Percentiles rank a stretch among this genome's conserved stretches.
phyloP scores from a whole-genome alignment of 441 rosid genomes.

The Gossypium trilobum region DNA sequence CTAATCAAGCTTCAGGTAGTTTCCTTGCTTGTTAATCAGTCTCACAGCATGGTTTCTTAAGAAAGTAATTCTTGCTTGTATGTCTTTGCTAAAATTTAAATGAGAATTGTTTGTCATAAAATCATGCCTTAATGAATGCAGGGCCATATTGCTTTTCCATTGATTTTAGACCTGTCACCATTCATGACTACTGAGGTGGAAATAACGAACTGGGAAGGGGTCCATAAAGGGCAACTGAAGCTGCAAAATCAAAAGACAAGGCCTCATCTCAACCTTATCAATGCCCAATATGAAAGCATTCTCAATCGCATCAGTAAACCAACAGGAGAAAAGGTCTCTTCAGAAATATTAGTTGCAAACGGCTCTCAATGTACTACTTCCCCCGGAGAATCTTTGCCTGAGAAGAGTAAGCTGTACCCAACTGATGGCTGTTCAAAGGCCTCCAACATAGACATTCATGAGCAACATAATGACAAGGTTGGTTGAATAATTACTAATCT shows the following conservation, averaged over 20 bases:
- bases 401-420: constrained; percentile 18
- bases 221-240: constrained; percentile 19
- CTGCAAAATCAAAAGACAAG: constrained; percentile 27
- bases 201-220: constrained; percentile 25
- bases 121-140: constrained; percentile 23
- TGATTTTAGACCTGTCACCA: constrained; percentile 51
- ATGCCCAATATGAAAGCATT: constrained; percentile 20
- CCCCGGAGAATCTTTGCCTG: constrained; percentile 10
- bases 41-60: not conserved
- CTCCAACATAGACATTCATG: constrained; percentile 4
- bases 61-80: constrained; percentile 5
- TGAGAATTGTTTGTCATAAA: constrained; percentile 9
- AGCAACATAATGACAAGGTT: constrained; percentile 33
- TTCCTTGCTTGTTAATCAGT: constrained; percentile 5
- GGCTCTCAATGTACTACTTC: constrained; percentile 16
- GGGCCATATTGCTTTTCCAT: constrained; percentile 72
- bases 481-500: constrained; percentile 12
- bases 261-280: constrained; percentile 19
- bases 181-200: constrained; percentile 35
- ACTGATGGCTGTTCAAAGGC: constrained; percentile 11
- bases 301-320: constrained; percentile 20
- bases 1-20: constrained; percentile 59
- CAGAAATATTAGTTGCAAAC: constrained; percentile 21
- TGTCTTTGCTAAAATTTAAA: not conserved
- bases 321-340: constrained; percentile 8